A percentile compares a stretch with the other conserved stretches of the same genome.
These are phyloP conservation scores for Tephrocybe rancida DNA, from an alignment of 768 basidiomycete genomes.

Conservation along the genomic window DNA sequence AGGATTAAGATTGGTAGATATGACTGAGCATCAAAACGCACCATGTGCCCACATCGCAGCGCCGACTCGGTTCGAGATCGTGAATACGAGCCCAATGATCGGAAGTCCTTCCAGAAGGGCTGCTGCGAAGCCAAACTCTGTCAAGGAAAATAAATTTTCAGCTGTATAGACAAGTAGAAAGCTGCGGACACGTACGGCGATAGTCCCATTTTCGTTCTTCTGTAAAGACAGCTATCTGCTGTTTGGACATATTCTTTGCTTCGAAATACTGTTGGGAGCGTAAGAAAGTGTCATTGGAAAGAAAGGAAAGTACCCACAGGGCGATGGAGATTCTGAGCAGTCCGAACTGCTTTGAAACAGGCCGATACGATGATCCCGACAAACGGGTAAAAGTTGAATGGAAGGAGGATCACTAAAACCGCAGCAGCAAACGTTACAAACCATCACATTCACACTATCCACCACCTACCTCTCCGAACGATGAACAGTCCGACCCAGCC, in stretches of 20 bases:
- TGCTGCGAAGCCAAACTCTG: conserved; percentile 86
- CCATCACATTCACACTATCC: not conserved
- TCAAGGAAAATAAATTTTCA: not conserved
- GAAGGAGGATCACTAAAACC: conserved; percentile 55
- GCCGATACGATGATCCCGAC: conserved; percentile 65
- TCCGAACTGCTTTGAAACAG: conserved; percentile 67
- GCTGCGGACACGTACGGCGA: conserved; percentile 55
- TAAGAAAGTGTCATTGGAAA: not conserved
- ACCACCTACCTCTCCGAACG: conserved; percentile 45
- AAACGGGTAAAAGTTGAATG: conserved; percentile 69
- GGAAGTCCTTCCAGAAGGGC: conserved; percentile 83
- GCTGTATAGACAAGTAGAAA: no score
- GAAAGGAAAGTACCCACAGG: conserved; percentile 44
- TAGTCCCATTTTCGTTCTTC: conserved; percentile 94
- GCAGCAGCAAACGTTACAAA: not conserved
- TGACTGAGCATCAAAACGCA: conserved; percentile 26
- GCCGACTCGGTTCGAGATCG: conserved; percentile 85
- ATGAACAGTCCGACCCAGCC: conserved; percentile 43
- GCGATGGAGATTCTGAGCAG: conserved; percentile 67
- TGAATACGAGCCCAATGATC: conserved; percentile 79
- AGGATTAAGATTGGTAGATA: not conserved
- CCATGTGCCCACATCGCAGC: conserved; percentile 95
- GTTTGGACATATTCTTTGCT: conserved; percentile 77
- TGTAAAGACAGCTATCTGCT: conserved; percentile 74
- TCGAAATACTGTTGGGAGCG: conserved; percentile 69